phyloP scores from a whole-genome alignment of 192 early-diverging fungal genomes.

The Gaertneriomyces sp. region DNA sequence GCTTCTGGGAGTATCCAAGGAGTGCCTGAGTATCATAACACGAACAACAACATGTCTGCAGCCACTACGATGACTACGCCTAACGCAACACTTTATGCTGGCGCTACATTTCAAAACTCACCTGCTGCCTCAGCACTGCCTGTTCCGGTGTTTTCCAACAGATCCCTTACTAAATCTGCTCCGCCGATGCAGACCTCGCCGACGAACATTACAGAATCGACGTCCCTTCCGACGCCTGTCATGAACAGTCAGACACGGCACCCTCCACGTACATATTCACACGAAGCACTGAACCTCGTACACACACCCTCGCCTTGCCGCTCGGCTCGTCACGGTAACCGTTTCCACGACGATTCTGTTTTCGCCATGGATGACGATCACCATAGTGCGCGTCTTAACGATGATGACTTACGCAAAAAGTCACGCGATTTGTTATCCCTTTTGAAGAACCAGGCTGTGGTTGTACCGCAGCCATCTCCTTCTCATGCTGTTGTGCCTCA shows the following conservation, averaged over 20 bases:
- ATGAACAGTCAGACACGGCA: not conserved
- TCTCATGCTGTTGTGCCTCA: no score
- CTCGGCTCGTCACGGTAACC: not conserved
- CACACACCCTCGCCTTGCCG: slow-evolving; percentile 12
- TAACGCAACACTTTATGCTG: slow-evolving; percentile 40
- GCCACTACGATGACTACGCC: not conserved
- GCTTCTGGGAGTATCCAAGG: not conserved
- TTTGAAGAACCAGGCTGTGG: not conserved
- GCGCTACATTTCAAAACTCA: slow-evolving; percentile 53
- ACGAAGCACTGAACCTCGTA: slow-evolving; percentile 18
- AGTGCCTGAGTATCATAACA: not conserved
- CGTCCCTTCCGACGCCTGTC: slow-evolving; percentile 21
- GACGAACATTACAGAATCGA: not conserved
- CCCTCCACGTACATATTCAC: slow-evolving; percentile 13
- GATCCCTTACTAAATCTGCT: not conserved
- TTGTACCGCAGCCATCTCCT: no score
- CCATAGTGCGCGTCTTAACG: not conserved
- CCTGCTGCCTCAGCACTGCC: slow-evolving; percentile 44
- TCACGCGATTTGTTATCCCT: slow-evolving; percentile 32
- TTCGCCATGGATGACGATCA: slow-evolving; percentile 37
- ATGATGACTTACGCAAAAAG: slow-evolving; percentile 29
- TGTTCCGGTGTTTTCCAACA: slow-evolving; percentile 42
- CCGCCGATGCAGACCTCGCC: not conserved
- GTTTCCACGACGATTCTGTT: slow-evolving; percentile 7
- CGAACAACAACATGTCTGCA: not conserved